phyloP scores from a whole-genome alignment of 805 yeast species.

The Zygosaccharomyces siamensis region DNA sequence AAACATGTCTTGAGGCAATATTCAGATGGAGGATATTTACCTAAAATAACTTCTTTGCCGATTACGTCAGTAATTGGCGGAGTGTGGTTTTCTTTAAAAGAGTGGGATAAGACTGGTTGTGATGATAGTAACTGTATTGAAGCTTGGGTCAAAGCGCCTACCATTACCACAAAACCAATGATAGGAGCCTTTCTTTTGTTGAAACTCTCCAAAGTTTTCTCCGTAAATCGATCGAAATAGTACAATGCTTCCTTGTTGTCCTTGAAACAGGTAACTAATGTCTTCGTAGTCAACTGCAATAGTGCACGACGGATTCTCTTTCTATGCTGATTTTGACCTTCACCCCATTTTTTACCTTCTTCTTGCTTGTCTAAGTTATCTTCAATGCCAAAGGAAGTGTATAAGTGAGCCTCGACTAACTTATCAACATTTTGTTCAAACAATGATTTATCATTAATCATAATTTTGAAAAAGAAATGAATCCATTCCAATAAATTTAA shows the following conservation, averaged over 20 bases:
- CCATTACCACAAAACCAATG: conserved; percentile 35
- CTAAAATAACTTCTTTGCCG: conserved; percentile 41
- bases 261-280: conserved; percentile 17
- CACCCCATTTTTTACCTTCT: conserved; percentile 17
- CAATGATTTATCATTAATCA: conserved; percentile 18
- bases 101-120: conserved; percentile 21
- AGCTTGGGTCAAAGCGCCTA: conserved; percentile 37
- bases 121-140: conserved; percentile 20
- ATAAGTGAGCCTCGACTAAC: conserved; percentile 40
- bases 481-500: conserved; percentile 57
- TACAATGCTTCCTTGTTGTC: conserved; percentile 10
- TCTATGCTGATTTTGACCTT: conserved; percentile 37
- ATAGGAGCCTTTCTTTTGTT: conserved; percentile 28
- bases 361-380: conserved; percentile 26
- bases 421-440: conserved; percentile 34
- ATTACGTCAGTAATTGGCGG: conserved; percentile 26
- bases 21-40: conserved; percentile 41
- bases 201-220: conserved; percentile 13
- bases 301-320: conserved; percentile 38
- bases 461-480: conserved; percentile 34
- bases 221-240: conserved; percentile 11
- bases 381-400: conserved; percentile 29
- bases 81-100: conserved; percentile 20
- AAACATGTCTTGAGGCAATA: conserved; percentile 42
- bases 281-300: conserved; percentile 29